phyloP scores from a whole-genome alignment of 2,329 filamentous ascomycete species.

The Talaromyces sp. region DNA sequence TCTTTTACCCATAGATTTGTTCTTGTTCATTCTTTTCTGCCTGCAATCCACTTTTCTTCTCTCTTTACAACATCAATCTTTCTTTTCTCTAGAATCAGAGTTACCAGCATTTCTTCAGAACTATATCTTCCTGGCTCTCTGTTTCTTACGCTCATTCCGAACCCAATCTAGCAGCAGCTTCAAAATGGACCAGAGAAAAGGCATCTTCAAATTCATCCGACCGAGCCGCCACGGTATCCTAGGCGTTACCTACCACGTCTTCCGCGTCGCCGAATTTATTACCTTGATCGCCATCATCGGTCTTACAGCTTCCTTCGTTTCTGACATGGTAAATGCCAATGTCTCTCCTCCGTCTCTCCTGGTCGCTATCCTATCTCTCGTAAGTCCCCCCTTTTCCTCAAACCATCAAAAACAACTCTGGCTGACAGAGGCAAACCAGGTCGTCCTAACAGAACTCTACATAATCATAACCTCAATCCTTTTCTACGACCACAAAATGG shows the following conservation, averaged over 20 bases:
- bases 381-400: neutral
- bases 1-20: neutral
- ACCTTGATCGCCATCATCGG: conserved; percentile 75
- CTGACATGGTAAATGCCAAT: conserved; percentile 65
- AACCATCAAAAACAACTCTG: conserved; percentile 19
- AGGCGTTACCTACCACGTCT: conserved; percentile 72
- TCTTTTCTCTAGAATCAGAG: conserved; percentile 9
- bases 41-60: neutral
- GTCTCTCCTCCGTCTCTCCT: conserved; percentile 68
- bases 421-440: conserved; percentile 47
- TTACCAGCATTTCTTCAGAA: neutral
- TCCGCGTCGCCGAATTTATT: conserved; percentile 67
- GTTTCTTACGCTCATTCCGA: neutral
- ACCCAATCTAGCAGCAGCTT: neutral
- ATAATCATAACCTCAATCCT: conserved; percentile 75
- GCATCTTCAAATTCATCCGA: neutral
- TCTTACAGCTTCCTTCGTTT: conserved; percentile 77
- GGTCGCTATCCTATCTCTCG: conserved; percentile 39
- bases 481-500: conserved; percentile 71
- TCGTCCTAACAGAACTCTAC: conserved; percentile 76
- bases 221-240: conserved; percentile 60
- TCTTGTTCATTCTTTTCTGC: conserved; percentile 10
- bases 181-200: neutral
- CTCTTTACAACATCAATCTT: neutral
- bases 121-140: neutral